Percentiles rank a stretch among this genome's conserved stretches.
These are phyloP conservation scores for Phytopythium aichiense DNA, from an alignment of 352 stramenopile genomes.

Conservation along the genomic window DNA sequence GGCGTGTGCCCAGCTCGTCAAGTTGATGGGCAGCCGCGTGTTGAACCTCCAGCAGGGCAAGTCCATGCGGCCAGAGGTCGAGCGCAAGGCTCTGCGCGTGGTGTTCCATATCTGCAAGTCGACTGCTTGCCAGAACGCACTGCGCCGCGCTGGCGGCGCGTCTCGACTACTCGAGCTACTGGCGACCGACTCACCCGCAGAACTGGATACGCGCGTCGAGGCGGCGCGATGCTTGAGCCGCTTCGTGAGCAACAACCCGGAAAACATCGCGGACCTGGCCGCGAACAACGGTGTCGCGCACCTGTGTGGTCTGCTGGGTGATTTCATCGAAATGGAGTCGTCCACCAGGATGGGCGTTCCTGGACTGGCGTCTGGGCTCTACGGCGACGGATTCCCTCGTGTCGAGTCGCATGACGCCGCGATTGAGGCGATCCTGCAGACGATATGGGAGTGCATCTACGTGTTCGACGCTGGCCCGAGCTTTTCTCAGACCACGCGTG, in stretches of 20 bases:
- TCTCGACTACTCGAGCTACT: conserved; percentile 54
- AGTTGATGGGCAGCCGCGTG: conserved; percentile 54
- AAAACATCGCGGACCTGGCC: conserved; percentile 68
- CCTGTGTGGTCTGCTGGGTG: conserved; percentile 46
- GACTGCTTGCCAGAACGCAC: conserved; percentile 51
- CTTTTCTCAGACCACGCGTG: conserved; percentile 21
- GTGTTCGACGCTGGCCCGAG: conserved; percentile 33
- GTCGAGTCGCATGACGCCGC: conserved; percentile 63
- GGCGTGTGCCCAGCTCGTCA: conserved; percentile 47
- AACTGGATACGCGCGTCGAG: conserved; percentile 60
- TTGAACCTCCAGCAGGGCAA: conserved; percentile 49
- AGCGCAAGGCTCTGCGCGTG: conserved; percentile 65
- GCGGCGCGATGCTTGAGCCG: conserved; percentile 64
- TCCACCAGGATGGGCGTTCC: conserved; percentile 11
- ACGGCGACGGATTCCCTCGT: conserved; percentile 8
- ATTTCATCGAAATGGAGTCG: conserved; percentile 49
- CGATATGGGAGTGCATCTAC: conserved; percentile 72
- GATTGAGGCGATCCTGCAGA: conserved; percentile 71
- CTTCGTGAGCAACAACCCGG: conserved; percentile 67
- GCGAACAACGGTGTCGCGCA: conserved; percentile 46
- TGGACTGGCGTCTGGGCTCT: conserved; percentile 2
- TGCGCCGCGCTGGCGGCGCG: conserved; percentile 56
- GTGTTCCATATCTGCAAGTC: conserved; percentile 77
- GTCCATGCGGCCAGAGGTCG: conserved; percentile 45
- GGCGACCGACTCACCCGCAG: conserved; percentile 37